Evolutionary conservation across 2,329 filamentous ascomycete species (phyloP), one percentile per base, ranked within the genome.

Genomic region (Colletotrichum tanaceti): DNA sequence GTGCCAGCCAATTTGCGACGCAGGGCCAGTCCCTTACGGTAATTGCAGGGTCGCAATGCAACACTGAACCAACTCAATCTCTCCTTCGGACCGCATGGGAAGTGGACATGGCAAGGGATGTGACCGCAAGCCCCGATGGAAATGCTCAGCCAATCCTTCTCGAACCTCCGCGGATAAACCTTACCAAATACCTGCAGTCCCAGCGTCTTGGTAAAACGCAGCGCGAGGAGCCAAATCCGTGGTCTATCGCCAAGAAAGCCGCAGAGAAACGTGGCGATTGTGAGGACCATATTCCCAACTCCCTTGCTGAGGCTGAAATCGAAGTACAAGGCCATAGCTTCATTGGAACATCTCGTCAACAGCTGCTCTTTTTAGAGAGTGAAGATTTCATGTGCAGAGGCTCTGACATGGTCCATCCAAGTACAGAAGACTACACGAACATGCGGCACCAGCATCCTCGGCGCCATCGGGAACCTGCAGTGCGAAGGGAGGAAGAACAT

Each of bases 191-290:
- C n/a, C 28, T 69, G 14, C 58, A 58, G 7, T 49, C 55, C 9
- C 66, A 66, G 13, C n/a, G 50, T 14, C 22, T 20, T 4, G n/a
- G 61, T 16, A 54, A 68, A 28, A 49, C 32, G 20, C 52, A 61
- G 52, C 20, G 49, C 16, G 43, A 71, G 28, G 39, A 63, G 16
- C 28, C 62, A n/a, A 71, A 69, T 6, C 70, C 69, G 0, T 72
- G 70, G 70, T 49, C 58, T 11, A 53, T 71, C 16, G 68, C 70
- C 32, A 63, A 60, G 20, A 53, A 24, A 9, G 47, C 68, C 9
- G 53, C 60, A 14, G 47, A 39, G 16, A 57, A 46, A 52, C 49
- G 35, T 35, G 49, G 35, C 7, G 16, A 18, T 43, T 35, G 14
- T 9, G 44, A 20, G 7, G 11, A n/a, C 24, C 16, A n/a, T 16